These are phyloP conservation scores for Carnegiea gigantea DNA, from an alignment of 179 eudicot species.

Conservation along the genomic window DNA sequence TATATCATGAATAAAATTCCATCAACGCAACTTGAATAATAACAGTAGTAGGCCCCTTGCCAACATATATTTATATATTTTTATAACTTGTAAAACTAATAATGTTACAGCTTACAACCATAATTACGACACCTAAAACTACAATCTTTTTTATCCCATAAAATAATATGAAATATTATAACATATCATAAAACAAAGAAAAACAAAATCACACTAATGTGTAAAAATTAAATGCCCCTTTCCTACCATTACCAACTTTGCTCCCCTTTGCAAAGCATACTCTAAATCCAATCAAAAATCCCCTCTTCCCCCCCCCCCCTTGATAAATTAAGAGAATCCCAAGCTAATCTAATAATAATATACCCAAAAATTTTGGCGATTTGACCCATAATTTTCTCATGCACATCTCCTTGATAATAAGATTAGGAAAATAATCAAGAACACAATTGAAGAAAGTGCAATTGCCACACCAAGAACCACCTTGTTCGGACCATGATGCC, in stretches of 20 bases:
- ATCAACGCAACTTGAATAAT: not conserved
- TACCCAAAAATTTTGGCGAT: not conserved
- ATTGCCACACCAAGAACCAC: constrained; percentile 90
- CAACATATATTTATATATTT: not conserved
- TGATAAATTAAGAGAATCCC: constrained; percentile 18
- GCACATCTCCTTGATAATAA: constrained; percentile 67
- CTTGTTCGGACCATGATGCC: constrained; percentile 72
- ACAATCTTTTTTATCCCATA: not conserved
- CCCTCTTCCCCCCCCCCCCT: not conserved
- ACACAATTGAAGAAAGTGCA: constrained; percentile 74
- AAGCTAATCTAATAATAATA: constrained; percentile 21
- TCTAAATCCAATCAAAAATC: not conserved
- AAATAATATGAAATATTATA: constrained; percentile 18
- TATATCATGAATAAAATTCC: not conserved
- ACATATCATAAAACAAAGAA: not conserved
- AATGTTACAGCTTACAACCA: constrained; percentile 14
- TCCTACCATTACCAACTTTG: constrained; percentile 22
- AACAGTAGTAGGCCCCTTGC: not conserved
- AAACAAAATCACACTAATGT: constrained; percentile 5
- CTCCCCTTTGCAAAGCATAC: constrained; percentile 26
- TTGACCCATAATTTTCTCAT: constrained; percentile 24
- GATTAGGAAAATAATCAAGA: constrained; percentile 73
- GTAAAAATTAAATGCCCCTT: not conserved
- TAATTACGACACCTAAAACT: constrained; percentile 16
- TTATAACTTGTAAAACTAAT: constrained; percentile 20